Base-by-base conservation (phyloP, 179 eudicot species). In the Beta lomatogona region DNA sequence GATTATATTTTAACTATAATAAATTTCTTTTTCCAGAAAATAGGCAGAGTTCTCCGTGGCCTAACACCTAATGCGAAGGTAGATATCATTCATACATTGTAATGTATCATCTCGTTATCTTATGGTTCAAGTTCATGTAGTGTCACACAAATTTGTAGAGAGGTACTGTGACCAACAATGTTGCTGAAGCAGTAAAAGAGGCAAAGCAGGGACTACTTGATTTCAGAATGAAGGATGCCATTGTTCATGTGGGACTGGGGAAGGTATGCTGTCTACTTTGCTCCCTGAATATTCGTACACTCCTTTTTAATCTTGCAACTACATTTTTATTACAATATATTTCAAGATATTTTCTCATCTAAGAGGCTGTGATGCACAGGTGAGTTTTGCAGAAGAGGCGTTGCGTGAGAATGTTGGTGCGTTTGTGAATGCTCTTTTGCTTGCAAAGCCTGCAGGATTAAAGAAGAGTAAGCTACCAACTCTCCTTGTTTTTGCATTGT, bases 241-340 rank as follows among this genome's bases (percentile, higher is more conserved):
- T 95, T 79, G 97, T 95, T 84, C 97, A 95, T 86, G 97, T 92
- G 55, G 97, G 97, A 57, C 86, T 95, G 11, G 99, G 99, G 78
- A 93, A 95, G 98, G 99, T 95, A 86, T 44, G 18, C 16, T 64
- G 44, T 7, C 71, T 21, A 36, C 63, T 78, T 60, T 18, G 68
- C 46, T 22, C 41, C 11, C 15, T 55, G 14, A n/a, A 9, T 45
- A 18, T 45, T 46, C 55, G 61, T 12, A 1, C 8, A 50, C 7
- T 45, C 31, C 2, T 81, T 31, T 36, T 66, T 78, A 21, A 7
- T 66, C 2, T 21, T 21, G 57, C 70, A 22, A 18, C 13, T 21
- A 22, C 31, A 25, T 25, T 18, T 55, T 8, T 5, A 36, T 6
- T 73, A 71, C 22, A 48, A 71, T 46, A 50, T 19, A 45, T 53